Base-by-base conservation (phyloP, 1,284 basidiomycete species). In the Ganoderma lucidum region DNA sequence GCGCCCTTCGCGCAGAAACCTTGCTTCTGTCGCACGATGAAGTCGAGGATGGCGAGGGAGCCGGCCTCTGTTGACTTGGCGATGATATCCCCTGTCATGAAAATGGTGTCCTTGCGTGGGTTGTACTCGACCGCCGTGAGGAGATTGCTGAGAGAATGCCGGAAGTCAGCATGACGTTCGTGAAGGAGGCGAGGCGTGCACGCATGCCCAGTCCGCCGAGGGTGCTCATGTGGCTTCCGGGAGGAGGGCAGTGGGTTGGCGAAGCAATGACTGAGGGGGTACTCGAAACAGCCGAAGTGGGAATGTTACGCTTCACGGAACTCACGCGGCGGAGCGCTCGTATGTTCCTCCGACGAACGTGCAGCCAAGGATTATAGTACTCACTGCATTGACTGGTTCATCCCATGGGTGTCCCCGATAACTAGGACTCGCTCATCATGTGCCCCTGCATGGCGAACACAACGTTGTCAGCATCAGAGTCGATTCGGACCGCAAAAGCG, bases 391-490 rank as follows among this genome's bases (percentile, higher is more conserved):
- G 91, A 87, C 17, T 84, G 78, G 68, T 88, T 84, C 85, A 91
- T 94, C 58, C 94, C 95, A 83, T 97, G 96, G 2, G 97, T 86
- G 75, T 97, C 96, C 19, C 96, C 96, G 35, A 96, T 81, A 70
- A 94, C 81, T 59, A 96, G 87, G 30, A 92, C 80, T 10, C 93
- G 88, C 70, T 80, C 83, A n/a, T 82, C 75, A 4, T 83, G 79
- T 32, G 86, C 81, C 67, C 85, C 90, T 91, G 67, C n/a, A 44
- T 10, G 14, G 30, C 30, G 45, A 61, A 6, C 6, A 60, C 58
- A 56, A 64, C 59, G n/a, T 37, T 62, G 58, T n/a, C 37, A 62
- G n/a, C 58, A 23, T 51, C 51, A 60, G 32, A 37, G 8, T 56
- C 23, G 39, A 28, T 23, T 23, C 14, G 23, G 15, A 42, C 39